Conservation (phyloP, 2,329 filamentous ascomycete genomes). For the Drechmeria coniospora region DNA sequence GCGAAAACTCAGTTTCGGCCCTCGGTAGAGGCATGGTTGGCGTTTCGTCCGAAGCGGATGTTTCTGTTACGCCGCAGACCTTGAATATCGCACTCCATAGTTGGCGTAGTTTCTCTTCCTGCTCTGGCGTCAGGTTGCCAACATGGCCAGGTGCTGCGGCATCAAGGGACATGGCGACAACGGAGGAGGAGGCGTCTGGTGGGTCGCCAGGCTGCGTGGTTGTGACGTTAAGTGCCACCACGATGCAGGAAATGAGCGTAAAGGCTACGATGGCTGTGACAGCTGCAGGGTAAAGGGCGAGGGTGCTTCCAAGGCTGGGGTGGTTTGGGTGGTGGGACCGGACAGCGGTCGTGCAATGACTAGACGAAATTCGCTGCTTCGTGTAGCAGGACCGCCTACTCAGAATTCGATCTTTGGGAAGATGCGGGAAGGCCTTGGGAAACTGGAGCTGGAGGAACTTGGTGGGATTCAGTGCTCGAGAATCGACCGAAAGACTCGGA, state of each 20-base stretch:
- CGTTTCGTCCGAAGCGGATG: conserved; percentile 5
- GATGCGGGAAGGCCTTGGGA: too few species aligned
- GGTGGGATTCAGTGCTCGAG: too few species aligned
- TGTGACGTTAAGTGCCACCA: too few species aligned
- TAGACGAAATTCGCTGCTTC: conserved; percentile 1
- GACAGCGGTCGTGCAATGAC: too few species aligned
- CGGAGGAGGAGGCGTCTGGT: neutral
- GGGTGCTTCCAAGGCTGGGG: conserved; percentile 3
- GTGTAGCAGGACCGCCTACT: neutral
- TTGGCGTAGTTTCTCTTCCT: conserved; percentile 77
- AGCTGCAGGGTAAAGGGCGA: conserved; percentile 2
- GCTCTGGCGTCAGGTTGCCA: conserved; percentile 75
- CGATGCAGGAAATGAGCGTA: conserved; percentile 2
- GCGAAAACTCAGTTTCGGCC: conserved; percentile 40
- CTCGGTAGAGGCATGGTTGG: conserved; percentile 1
- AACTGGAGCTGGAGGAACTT: too few species aligned
- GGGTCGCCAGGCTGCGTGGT: too few species aligned
- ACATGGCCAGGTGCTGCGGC: conserved; percentile 52
- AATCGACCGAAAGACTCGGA: too few species aligned
- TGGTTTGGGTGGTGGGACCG: neutral
- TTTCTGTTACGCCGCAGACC: conserved; percentile 48
- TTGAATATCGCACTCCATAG: conserved; percentile 68
- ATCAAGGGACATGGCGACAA: conserved; percentile 24
- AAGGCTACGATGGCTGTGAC: conserved; percentile 3
- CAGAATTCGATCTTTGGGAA: too few species aligned